Base-by-base conservation (phyloP, 2,329 filamentous ascomycete species). In the Cladosporium velox region DNA sequence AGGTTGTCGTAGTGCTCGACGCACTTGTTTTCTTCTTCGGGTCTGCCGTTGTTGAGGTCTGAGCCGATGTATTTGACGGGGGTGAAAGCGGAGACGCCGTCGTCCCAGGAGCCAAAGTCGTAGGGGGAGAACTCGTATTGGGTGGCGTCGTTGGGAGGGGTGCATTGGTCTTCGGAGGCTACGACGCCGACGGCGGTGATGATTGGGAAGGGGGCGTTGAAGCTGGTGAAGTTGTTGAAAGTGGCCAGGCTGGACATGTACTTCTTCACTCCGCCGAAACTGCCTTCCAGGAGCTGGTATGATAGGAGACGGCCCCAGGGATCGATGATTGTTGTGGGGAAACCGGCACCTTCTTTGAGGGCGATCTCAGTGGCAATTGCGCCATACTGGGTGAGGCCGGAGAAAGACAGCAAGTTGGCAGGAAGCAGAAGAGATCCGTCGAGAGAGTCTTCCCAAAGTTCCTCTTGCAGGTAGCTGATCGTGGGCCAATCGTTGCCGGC, bases 91-190 rank as follows among this genome's bases (percentile, higher is more conserved):
- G 79, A 81, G 8, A 88, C 81, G 11, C 84, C 86, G 0, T 79
- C 78, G 73, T 91, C 88, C 79, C 84, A 90, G 21, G 83, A 84
- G 67, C 89, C 89, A 68, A 90, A 86, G 74, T 91, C 88, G 77
- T 83, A 90, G 1, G 89, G 87, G 67, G 81, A 84, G 76, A 90
- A 87, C 71, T 91, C 89, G 71, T 85, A 90, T 28, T 87, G 82
- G 58, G 87, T 87, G 15, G 85, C 84, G 76, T 89, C 88, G 24
- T 67, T 35, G 1, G 66, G 69, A 3, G 77, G 78, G 1, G 60
- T 30, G 69, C 81, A 83, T 66, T 79, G 72, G 28, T 77, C 78
- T 6, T 74, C 67, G 55, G 68, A 74, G 38, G 72, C 76, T 58
- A 78, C 77, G 30, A 77, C 74, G 21, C 77, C 78, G 10, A 79